These are phyloP conservation scores for Hypoxylon sp. DNA, from an alignment of 2,329 filamentous ascomycete species.

Conservation along the genomic window DNA sequence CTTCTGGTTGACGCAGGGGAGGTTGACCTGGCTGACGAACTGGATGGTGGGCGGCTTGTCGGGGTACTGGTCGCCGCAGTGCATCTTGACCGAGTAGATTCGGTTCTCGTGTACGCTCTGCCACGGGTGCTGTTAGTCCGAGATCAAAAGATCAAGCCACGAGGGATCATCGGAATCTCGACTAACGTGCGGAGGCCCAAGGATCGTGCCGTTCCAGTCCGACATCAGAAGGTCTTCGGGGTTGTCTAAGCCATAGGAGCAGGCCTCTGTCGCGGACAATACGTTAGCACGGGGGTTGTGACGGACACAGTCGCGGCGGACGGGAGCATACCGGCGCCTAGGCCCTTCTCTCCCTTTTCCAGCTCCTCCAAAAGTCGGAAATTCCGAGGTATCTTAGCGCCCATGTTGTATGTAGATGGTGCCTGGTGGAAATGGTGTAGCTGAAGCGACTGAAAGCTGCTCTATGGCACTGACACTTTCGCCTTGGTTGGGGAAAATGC, in stretches of 20 bases:
- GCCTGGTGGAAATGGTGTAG: background rate
- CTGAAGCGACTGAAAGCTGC: background rate
- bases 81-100: slow-evolving; percentile 97
- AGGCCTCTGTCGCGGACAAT: slow-evolving; percentile 72
- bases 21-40: slow-evolving; percentile 93
- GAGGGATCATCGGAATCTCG: background rate
- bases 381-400: slow-evolving; percentile 87
- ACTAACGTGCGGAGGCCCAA: slow-evolving; percentile 92
- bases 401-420: slow-evolving; percentile 32
- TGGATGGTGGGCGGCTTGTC: slow-evolving; percentile 88
- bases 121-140: slow-evolving; percentile 5
- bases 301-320: too few species aligned
- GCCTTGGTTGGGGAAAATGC: background rate
- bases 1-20: slow-evolving; percentile 87
- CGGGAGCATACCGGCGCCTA: slow-evolving; percentile 81
- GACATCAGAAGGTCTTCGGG: slow-evolving; percentile 95
- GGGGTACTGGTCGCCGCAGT: slow-evolving; percentile 90
- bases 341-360: slow-evolving; percentile 98
- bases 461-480: too few species aligned
- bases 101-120: slow-evolving; percentile 97
- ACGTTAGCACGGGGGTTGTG: background rate
- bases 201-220: slow-evolving; percentile 98
- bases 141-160: slow-evolving; percentile 1
- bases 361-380: slow-evolving; percentile 97
- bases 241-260: slow-evolving; percentile 94